Evolutionary conservation across 257 asterid genomes (phyloP).

Genomic region (Perilla frutescens): DNA sequence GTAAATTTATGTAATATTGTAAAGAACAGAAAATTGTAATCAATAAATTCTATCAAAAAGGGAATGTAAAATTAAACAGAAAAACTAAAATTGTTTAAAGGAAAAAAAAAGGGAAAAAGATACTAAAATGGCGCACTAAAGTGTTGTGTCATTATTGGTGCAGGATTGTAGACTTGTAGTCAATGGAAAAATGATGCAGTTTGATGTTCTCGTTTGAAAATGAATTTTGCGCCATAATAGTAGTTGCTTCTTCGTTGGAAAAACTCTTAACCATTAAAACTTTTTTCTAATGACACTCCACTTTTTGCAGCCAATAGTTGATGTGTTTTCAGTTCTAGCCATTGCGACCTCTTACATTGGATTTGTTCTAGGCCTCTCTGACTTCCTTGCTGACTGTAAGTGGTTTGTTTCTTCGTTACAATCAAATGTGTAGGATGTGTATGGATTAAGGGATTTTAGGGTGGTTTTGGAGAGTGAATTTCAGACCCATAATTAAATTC

Average conservation of each 20-base stretch:
- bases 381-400: constrained; percentile 90
- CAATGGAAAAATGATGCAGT: no score
- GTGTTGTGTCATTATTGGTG: no score
- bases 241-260: neutral
- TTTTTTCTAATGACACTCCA: neutral
- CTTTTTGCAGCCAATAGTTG: constrained; percentile 81
- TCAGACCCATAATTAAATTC: neutral
- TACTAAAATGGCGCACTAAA: no score
- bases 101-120: no score
- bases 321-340: constrained; percentile 79
- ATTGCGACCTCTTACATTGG: constrained; percentile 85
- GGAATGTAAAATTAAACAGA: no score
- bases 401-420: constrained; percentile 10
- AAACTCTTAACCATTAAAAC: neutral
- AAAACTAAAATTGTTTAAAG: no score
- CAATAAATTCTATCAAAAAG: no score
- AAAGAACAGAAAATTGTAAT: no score
- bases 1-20: no score
- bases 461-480: neutral
- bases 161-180: no score
- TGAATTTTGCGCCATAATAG: neutral
- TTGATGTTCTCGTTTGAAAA: no score
- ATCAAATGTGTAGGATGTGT: neutral
- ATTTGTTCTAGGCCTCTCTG: constrained; percentile 80
- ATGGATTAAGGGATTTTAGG: neutral